These are phyloP conservation scores for Tarenaya hassleriana DNA, from an alignment of 345 rosid genomes.

Conservation along the genomic window DNA sequence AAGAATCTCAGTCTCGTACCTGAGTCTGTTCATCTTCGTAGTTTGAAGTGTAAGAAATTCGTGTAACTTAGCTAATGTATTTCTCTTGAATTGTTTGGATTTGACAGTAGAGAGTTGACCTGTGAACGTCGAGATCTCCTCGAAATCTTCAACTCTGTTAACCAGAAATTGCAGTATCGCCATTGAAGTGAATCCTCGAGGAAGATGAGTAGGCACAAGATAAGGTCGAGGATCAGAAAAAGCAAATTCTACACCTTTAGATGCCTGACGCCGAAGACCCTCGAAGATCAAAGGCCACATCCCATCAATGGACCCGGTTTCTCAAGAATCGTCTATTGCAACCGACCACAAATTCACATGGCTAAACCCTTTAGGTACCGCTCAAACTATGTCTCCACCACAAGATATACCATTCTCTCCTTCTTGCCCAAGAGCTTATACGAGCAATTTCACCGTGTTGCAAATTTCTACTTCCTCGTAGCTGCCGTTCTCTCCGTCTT, in stretches of 20 bases:
- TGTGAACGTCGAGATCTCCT: no score
- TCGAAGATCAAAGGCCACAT: slow-evolving; percentile 28
- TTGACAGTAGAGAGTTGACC: slow-evolving; percentile 5
- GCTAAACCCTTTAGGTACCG: slow-evolving; percentile 39
- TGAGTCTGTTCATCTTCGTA: not conserved
- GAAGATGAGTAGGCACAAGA: slow-evolving; percentile 67
- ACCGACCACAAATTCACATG: slow-evolving; percentile 41
- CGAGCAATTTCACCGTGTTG: slow-evolving; percentile 78
- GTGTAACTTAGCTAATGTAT: slow-evolving; percentile 1
- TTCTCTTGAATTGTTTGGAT: slow-evolving; percentile 8
- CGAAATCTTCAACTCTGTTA: slow-evolving; percentile 11
- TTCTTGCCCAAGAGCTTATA: slow-evolving; percentile 66
- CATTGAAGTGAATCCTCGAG: slow-evolving; percentile 4
- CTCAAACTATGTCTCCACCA: slow-evolving; percentile 52
- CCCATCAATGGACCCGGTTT: slow-evolving; percentile 23
- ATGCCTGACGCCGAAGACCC: slow-evolving; percentile 27
- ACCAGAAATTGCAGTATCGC: not conserved
- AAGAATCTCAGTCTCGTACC: no score
- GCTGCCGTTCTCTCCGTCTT: slow-evolving; percentile 45
- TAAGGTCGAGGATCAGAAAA: slow-evolving; percentile 58
- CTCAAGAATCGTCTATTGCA: slow-evolving; percentile 36
- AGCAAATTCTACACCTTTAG: slow-evolving; percentile 77
- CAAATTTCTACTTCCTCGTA: slow-evolving; percentile 61
- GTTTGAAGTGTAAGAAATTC: slow-evolving; percentile 3
- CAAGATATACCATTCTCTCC: slow-evolving; percentile 46